Evolutionary conservation across 1,139 yeast species (phyloP).

Genomic region (Martiniozyma asiatica): DNA sequence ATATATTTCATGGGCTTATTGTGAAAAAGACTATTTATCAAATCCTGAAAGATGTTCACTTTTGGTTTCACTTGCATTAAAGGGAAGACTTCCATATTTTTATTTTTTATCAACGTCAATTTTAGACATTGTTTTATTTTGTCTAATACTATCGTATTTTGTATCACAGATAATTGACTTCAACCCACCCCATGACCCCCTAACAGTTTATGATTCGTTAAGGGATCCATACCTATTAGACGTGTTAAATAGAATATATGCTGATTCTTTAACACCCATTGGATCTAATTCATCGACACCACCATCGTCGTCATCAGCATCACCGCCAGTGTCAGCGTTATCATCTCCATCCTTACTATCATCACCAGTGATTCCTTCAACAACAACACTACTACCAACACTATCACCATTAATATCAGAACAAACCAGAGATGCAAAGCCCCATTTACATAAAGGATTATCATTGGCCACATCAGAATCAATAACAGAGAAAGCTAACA

Average conservation of each 20-base stretch:
- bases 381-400: background rate
- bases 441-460: too few species aligned
- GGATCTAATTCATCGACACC: slow-evolving; percentile 5
- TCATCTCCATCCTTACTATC: slow-evolving; percentile 5
- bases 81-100: slow-evolving; percentile 45
- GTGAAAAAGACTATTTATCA: slow-evolving; percentile 42
- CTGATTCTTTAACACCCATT: slow-evolving; percentile 7
- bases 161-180: slow-evolving; percentile 6
- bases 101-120: slow-evolving; percentile 54
- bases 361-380: background rate
- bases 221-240: slow-evolving; percentile 2
- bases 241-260: slow-evolving; percentile 1
- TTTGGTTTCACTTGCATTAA: slow-evolving; percentile 20
- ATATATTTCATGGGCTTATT: slow-evolving; percentile 84
- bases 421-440: too few species aligned
- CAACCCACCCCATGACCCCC: slow-evolving; percentile 7
- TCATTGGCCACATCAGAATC: too few species aligned
- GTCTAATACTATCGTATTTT: slow-evolving; percentile 32
- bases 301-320: slow-evolving; percentile 3
- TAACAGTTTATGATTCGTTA: background rate
- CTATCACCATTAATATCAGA: too few species aligned
- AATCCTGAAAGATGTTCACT: slow-evolving; percentile 16
- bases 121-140: slow-evolving; percentile 44
- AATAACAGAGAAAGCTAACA: too few species aligned
- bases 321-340: slow-evolving; percentile 1